Conservation (phyloP, 2,329 filamentous ascomycete genomes). For the Arthrobotrys sphaeroides region DNA sequence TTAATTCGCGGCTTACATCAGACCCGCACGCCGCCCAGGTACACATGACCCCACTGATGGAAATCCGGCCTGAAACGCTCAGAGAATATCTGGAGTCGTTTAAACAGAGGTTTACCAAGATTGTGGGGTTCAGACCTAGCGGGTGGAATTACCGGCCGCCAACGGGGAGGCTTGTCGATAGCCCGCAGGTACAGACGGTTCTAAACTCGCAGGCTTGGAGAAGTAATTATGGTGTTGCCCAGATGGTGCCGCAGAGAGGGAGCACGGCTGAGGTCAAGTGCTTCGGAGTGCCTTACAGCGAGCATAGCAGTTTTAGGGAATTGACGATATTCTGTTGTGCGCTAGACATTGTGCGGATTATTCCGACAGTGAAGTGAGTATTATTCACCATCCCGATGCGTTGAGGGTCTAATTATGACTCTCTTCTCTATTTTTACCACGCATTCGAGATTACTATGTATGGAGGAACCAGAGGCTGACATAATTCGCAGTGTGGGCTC, state of each 20-base stretch:
- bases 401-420: conserved; percentile 7
- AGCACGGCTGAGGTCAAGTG: conserved; percentile 82
- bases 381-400: background rate
- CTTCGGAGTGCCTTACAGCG: conserved; percentile 93
- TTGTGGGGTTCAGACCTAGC: conserved; percentile 89
- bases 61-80: conserved; percentile 89
- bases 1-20: conserved; percentile 78
- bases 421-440: background rate
- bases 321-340: conserved; percentile 91
- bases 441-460: background rate
- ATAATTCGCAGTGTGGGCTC: conserved; percentile 66
- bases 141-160: conserved; percentile 92
- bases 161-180: conserved; percentile 70
- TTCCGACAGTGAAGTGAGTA: conserved; percentile 83
- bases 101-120: conserved; percentile 81
- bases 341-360: conserved; percentile 84
- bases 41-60: conserved; percentile 96
- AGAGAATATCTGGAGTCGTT: conserved; percentile 85
- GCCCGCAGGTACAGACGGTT: conserved; percentile 72
- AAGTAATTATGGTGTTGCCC: conserved; percentile 74
- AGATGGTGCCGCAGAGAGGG: conserved; percentile 83
- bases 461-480: background rate
- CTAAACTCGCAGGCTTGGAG: conserved; percentile 78
- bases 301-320: conserved; percentile 95
- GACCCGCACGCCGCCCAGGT: conserved; percentile 88